A percentile compares a stretch with the other conserved stretches of the same genome.
These are phyloP conservation scores for Eucalyptus polybractea DNA, from an alignment of 345 rosid genomes.

Conservation along the genomic window DNA sequence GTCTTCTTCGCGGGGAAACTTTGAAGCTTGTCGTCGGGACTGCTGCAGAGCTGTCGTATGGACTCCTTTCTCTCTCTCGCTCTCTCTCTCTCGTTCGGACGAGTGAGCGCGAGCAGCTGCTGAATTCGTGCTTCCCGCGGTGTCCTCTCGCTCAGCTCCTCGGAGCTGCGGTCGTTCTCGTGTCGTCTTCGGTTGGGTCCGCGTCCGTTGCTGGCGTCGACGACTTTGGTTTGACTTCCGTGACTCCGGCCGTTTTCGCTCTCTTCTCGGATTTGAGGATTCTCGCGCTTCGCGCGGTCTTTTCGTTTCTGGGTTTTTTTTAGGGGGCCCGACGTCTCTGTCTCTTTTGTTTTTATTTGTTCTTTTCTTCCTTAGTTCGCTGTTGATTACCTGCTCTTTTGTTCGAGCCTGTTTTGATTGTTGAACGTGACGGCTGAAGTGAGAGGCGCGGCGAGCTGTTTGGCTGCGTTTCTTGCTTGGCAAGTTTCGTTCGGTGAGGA, in stretches of 20 bases:
- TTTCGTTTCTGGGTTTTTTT: background rate
- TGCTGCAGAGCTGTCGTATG: background rate
- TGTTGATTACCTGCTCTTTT: background rate
- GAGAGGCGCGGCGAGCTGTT: background rate
- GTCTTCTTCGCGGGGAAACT: background rate
- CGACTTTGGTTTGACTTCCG: background rate
- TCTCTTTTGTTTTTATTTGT: background rate
- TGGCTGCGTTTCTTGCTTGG: background rate
- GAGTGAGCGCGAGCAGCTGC: background rate
- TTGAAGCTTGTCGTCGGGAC: background rate
- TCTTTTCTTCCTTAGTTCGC: background rate
- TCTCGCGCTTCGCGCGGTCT: background rate
- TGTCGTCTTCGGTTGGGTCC: background rate
- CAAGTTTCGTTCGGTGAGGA: background rate
- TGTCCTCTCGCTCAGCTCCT: background rate
- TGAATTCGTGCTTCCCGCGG: background rate
- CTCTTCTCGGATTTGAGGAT: background rate
- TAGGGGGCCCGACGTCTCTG: rapidly evolving
- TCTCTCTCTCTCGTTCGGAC: background rate
- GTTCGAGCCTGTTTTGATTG: background rate
- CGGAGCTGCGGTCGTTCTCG: background rate
- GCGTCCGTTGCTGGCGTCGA: background rate
- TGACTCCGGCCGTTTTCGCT: background rate
- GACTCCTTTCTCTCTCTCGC: background rate
- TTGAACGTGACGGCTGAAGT: background rate